Conservation (phyloP, 208 protist genomes). For the Trypanosoma mega region DNA sequence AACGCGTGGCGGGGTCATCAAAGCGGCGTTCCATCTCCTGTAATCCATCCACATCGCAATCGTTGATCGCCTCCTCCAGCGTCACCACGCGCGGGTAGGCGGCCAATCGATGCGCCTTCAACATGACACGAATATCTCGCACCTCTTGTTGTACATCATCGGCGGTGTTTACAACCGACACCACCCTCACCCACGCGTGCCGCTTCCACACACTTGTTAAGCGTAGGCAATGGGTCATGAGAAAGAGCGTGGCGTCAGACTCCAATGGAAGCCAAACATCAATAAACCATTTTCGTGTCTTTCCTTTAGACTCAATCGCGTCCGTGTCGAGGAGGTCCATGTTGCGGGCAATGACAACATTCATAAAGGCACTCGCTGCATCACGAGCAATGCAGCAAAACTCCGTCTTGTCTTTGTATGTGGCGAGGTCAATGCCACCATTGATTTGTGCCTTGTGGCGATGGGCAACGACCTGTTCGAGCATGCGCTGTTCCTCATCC, state of each 20-base stretch:
- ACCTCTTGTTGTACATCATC: slow-evolving; percentile 9
- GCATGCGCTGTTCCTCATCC: slow-evolving; percentile 1
- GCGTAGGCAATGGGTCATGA: slow-evolving; percentile 10
- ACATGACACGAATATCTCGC: background rate
- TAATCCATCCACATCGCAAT: background rate
- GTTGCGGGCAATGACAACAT: slow-evolving; percentile 19
- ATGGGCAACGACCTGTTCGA: slow-evolving; percentile 11
- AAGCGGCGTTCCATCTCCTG: slow-evolving; percentile 3
- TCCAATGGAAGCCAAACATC: slow-evolving; percentile 21
- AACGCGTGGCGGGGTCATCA: background rate
- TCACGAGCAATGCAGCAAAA: slow-evolving; percentile 21
- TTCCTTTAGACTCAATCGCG: slow-evolving; percentile 4
- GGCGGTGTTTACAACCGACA: background rate
- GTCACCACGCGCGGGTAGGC: slow-evolving; percentile 6
- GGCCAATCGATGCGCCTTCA: slow-evolving; percentile 3
- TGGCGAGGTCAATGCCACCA: slow-evolving; percentile 5
- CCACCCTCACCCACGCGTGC: slow-evolving; percentile 8
- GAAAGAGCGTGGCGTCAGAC: slow-evolving; percentile 12
- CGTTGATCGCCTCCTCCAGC: slow-evolving; percentile 3
- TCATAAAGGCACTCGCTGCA: slow-evolving; percentile 10
- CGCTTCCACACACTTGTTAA: slow-evolving; percentile 10
- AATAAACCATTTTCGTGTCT: slow-evolving; percentile 19
- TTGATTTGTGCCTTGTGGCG: slow-evolving; percentile 7
- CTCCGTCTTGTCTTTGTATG: slow-evolving; percentile 15
- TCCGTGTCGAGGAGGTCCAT: slow-evolving; percentile 19